phyloP scores from a whole-genome alignment of 2,329 filamentous ascomycete species.

The Paradendryphiella salina region DNA sequence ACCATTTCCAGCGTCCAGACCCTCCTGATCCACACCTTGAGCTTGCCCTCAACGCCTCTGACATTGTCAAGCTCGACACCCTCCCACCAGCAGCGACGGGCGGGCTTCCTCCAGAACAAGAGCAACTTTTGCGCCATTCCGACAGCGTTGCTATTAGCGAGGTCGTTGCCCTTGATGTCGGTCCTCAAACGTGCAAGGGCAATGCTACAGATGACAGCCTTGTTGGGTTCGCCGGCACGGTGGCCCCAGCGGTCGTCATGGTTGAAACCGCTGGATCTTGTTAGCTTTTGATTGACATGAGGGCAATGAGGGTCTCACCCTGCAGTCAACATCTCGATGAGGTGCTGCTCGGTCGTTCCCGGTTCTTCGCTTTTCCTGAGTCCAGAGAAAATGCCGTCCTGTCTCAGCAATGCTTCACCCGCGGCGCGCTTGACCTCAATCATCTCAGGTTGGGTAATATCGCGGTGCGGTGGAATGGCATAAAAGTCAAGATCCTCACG shows the following conservation, averaged over 20 bases:
- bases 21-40: slow-evolving; percentile 97
- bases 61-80: slow-evolving; percentile 89
- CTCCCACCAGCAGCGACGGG: slow-evolving; percentile 98
- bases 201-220: slow-evolving; percentile 96
- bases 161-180: slow-evolving; percentile 78
- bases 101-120: slow-evolving; percentile 97
- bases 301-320: slow-evolving; percentile 64
- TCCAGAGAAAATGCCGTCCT: slow-evolving; percentile 95
- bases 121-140: slow-evolving; percentile 98
- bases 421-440: slow-evolving; percentile 93
- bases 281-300: slow-evolving; percentile 1
- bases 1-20: slow-evolving; percentile 99
- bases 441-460: slow-evolving; percentile 89
- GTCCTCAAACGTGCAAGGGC: slow-evolving; percentile 90
- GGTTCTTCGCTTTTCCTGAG: slow-evolving; percentile 93
- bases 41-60: slow-evolving; percentile 83
- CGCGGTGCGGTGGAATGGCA: slow-evolving; percentile 81
- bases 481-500: slow-evolving; percentile 98
- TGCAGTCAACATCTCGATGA: slow-evolving; percentile 98
- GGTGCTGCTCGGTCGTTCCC: slow-evolving; percentile 94
- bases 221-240: slow-evolving; percentile 95
- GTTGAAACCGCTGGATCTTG: slow-evolving; percentile 77
- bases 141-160: slow-evolving; percentile 74
- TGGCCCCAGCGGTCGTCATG: slow-evolving; percentile 96
- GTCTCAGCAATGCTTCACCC: slow-evolving; percentile 79